phyloP scores from a whole-genome alignment of 495 filamentous ascomycete genomes.

The Pseudoneurospora amorphoporcata region DNA sequence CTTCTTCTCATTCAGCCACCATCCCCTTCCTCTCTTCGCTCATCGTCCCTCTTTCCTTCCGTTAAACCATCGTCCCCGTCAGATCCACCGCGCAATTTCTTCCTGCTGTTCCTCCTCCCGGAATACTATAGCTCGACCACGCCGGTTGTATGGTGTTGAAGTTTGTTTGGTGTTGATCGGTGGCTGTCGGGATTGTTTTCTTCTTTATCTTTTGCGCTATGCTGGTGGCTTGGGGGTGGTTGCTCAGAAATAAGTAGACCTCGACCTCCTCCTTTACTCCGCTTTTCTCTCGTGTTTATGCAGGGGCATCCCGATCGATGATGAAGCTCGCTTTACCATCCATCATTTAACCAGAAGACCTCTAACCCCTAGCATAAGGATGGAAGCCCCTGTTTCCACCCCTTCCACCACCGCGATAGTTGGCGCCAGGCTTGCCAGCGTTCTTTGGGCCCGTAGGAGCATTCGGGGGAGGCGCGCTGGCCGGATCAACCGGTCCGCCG shows the following conservation, averaged over 20 bases:
- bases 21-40: background rate
- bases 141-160: background rate
- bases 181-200: background rate
- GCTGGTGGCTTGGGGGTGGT: background rate
- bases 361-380: conserved; percentile 50
- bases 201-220: background rate
- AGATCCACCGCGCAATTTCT: background rate
- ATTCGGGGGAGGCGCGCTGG: conserved; percentile 71
- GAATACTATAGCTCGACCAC: background rate
- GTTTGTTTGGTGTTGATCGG: background rate
- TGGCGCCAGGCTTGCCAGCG: conserved; percentile 83
- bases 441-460: conserved; percentile 96
- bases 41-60: background rate
- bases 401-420: conserved; percentile 89
- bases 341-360: background rate
- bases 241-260: background rate
- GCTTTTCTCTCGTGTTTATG: background rate
- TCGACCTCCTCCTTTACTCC: background rate
- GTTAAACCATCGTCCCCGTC: background rate
- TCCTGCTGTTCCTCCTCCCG: background rate
- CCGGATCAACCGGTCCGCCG: conserved; percentile 23
- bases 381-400: conserved; percentile 68
- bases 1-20: background rate
- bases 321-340: background rate
- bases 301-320: background rate